A percentile compares a stretch with the other conserved stretches of the same genome.
Conservation (phyloP, 768 basidiomycete genomes). For the Pleurotus pulmonarius region DNA sequence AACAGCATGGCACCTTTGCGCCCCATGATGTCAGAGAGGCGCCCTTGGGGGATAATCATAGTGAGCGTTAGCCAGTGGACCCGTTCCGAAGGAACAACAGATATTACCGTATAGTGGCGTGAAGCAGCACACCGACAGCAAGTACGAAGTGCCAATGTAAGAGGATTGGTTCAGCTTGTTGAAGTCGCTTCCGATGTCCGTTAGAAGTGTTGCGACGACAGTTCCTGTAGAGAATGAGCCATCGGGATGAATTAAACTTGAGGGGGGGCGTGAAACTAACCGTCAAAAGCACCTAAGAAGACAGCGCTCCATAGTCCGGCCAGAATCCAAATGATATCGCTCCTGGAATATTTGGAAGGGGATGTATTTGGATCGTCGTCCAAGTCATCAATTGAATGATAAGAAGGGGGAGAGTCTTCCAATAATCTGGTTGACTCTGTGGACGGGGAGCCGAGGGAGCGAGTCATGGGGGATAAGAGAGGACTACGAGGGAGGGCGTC, state of each 20-base stretch:
- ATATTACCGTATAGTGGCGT: conserved; percentile 79
- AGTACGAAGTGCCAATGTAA: conserved; percentile 86
- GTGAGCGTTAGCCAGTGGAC: conserved; percentile 10
- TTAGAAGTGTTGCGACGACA: conserved; percentile 81
- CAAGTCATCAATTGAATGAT: conserved; percentile 40
- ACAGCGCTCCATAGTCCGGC: conserved; percentile 80
- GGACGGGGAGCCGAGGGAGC: conserved; percentile 39
- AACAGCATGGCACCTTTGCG: conserved; percentile 85
- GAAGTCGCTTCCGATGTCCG: conserved; percentile 85
- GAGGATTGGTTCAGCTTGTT: conserved; percentile 75
- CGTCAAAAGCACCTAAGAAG: conserved; percentile 82
- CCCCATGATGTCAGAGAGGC: conserved; percentile 80
- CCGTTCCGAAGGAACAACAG: not conserved
- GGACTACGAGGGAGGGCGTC: conserved; percentile 17
- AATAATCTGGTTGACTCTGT: conserved; percentile 59
- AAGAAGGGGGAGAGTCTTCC: conserved; percentile 42
- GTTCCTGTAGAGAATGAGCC: conserved; percentile 47
- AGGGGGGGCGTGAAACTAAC: conserved; percentile 31
- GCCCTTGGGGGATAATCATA: conserved; percentile 40
- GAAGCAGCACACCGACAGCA: conserved; percentile 87
- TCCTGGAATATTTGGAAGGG: conserved; percentile 43
- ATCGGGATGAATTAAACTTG: conserved; percentile 9
- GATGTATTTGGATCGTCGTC: conserved; percentile 23
- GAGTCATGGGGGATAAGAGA: conserved; percentile 36
- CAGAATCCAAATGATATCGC: conserved; percentile 68